Evolutionary conservation across 257 asterid species (phyloP), one percentile per base, ranked within the genome.

Genomic region (Dorcoceras hygrometricum): DNA sequence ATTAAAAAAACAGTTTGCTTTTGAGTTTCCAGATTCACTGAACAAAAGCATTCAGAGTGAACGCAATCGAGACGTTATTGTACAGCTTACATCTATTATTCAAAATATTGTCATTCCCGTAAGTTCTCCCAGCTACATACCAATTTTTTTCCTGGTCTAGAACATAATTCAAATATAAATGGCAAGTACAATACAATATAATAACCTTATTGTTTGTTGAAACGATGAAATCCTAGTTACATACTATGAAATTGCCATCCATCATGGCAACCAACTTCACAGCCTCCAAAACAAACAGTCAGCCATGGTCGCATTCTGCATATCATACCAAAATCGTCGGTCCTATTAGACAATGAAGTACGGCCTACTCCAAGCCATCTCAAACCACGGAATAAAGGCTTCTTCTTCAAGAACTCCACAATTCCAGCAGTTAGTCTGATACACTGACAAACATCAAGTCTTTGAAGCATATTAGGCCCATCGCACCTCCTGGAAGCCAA

Each of bases 201-300:
- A 11, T 34, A 6, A 31, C 9, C 36, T 31, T 5, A 31, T 5
- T 2, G 0, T 11, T 39, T 2, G n/a, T 3, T 12, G n/a, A 12
- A 34, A 39, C n/a, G 59, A 54, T 54, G 3, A 6, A 66, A 19
- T 19, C 3, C 20, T 11, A 23, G 29, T 43, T 16, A 16, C 6
- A 25, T 24, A 60, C 65, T 46, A 67, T 88, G 90, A 74, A 61
- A 83, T 31, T 88, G 88, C 98, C 98, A 91, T 57, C 95, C 96
- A 65, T 89, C 92, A 23, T 79, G 90, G 59, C 95, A 89, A 48
- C 95, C 96, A 43, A 87, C 62, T 74, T 89, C 95, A 62, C 96
- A 87, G 59, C 87, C 95, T 62, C 78, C 90, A n/a, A 65, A 78
- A 71, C 98, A 89, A 63, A 89, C 71, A 10, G 87, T 80, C 36